A percentile compares a stretch with the other conserved stretches of the same genome.
These are phyloP conservation scores for Yamadazyma sp. DNA, from an alignment of 805 yeast species.

Conservation along the genomic window DNA sequence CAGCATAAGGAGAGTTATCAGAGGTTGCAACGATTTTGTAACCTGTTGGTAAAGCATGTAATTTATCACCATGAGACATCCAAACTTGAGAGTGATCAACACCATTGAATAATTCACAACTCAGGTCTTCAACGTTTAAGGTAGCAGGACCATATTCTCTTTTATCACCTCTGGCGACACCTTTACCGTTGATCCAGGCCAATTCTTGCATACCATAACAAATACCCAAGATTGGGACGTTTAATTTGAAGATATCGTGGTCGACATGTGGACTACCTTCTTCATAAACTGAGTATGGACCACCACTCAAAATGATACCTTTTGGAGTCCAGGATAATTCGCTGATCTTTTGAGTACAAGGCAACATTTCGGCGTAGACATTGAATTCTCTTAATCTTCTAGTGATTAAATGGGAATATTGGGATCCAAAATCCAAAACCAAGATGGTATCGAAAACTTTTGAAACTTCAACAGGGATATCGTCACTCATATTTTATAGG, in stretches of 20 bases:
- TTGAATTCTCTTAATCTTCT: constrained; percentile 97
- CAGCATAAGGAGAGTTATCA: constrained; percentile 93
- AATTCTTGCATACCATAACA: constrained; percentile 99
- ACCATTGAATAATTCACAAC: constrained; percentile 75
- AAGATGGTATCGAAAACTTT: constrained; percentile 92
- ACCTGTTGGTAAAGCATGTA: constrained; percentile 84
- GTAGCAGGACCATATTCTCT: constrained; percentile 98
- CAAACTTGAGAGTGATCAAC: constrained; percentile 95
- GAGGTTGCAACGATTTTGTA: constrained; percentile 88
- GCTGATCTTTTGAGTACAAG: constrained; percentile 95
- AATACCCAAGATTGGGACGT: constrained; percentile 94
- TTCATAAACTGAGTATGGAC: constrained; percentile 96
- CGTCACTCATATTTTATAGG: constrained; percentile 14
- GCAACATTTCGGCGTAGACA: constrained; percentile 98
- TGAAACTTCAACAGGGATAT: constrained; percentile 63
- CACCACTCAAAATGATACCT: constrained; percentile 95
- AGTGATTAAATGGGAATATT: constrained; percentile 94
- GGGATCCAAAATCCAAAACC: constrained; percentile 97
- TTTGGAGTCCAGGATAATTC: constrained; percentile 93
- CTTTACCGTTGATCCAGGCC: constrained; percentile 95
- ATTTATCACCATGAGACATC: constrained; percentile 99
- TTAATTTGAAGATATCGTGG: constrained; percentile 83
- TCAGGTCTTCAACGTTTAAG: constrained; percentile 65
- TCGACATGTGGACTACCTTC: constrained; percentile 97
- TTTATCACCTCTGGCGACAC: constrained; percentile 93